Percentiles rank a stretch among this genome's conserved stretches.
Conservation (phyloP, 176 grass and related monocot genomes). For the Rhynchospora breviuscula region DNA sequence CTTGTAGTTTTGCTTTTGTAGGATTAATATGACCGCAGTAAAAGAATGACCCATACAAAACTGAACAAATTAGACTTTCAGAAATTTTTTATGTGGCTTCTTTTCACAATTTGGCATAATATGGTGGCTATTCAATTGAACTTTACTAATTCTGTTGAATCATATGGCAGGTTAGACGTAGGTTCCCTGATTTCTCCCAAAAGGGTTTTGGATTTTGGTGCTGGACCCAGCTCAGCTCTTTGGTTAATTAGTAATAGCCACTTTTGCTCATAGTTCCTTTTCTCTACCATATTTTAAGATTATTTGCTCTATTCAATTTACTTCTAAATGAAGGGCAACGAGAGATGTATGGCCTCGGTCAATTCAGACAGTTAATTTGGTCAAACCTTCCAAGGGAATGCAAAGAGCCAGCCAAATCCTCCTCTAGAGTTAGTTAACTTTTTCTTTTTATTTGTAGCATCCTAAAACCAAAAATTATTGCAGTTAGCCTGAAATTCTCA, state of each 20-base stretch:
- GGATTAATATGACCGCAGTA: background rate
- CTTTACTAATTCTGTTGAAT: background rate
- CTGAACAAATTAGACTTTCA: background rate
- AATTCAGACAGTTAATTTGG: slow-evolving; percentile 75
- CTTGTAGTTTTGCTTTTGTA: background rate
- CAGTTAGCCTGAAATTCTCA: background rate
- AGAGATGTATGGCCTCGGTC: slow-evolving; percentile 86
- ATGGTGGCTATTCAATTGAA: background rate
- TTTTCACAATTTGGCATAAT: background rate
- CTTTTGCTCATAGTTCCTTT: background rate
- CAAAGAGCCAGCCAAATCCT: slow-evolving; percentile 88
- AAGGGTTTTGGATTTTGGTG: slow-evolving; percentile 86
- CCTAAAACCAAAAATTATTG: background rate
- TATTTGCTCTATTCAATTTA: background rate
- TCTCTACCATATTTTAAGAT: slow-evolving; percentile 2
- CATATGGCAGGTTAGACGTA: slow-evolving; percentile 44
- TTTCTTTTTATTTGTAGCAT: background rate
- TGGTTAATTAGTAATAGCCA: slow-evolving; percentile 47
- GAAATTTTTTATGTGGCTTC: background rate
- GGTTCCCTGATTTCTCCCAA: slow-evolving; percentile 59
- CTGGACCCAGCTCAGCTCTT: slow-evolving; percentile 81
- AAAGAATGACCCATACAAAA: background rate
- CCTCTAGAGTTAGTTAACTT: slow-evolving; percentile 59
- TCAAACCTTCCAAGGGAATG: slow-evolving; percentile 97
- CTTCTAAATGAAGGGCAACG: slow-evolving; percentile 58